A percentile compares a stretch with the other conserved stretches of the same genome.
These are phyloP conservation scores for Pelargonium citronellum DNA, from an alignment of 441 rosid species.

Conservation along the genomic window DNA sequence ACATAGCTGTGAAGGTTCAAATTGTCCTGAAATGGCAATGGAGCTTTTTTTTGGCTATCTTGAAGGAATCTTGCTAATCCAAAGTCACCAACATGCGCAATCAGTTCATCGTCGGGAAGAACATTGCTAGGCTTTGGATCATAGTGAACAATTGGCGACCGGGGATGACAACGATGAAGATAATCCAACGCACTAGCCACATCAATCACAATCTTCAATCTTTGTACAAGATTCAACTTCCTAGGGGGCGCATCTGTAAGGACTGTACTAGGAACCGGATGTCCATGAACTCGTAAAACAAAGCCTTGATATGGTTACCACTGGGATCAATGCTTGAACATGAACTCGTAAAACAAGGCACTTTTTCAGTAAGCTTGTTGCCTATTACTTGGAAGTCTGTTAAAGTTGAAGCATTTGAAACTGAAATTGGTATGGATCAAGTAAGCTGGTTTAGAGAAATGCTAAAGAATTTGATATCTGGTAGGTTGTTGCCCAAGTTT, in stretches of 20 bases:
- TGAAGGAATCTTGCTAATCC: neutral
- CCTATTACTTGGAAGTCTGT: fast-evolving
- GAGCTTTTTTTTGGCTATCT: too few species aligned
- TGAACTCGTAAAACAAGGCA: slow-evolving; percentile 11
- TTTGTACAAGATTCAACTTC: neutral
- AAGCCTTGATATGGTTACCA: slow-evolving; percentile 13
- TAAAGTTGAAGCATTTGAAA: slow-evolving; percentile 26
- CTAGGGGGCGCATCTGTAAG: fast-evolving
- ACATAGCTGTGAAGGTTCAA: too few species aligned
- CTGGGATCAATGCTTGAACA: slow-evolving; percentile 6
- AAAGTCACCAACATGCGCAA: too few species aligned
- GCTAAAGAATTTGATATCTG: slow-evolving; percentile 4
- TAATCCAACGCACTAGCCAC: neutral
- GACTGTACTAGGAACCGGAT: too few species aligned
- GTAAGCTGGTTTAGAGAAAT: neutral
- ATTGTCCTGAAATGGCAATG: too few species aligned
- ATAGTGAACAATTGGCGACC: neutral
- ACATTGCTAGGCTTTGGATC: neutral
- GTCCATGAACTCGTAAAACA: slow-evolving; percentile 13
- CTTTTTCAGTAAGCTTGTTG: slow-evolving; percentile 16
- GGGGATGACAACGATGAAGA: slow-evolving; percentile 6
- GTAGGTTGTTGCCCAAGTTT: slow-evolving; percentile 17
- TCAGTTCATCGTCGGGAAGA: too few species aligned
- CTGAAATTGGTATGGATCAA: slow-evolving; percentile 23
- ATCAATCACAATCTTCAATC: slow-evolving; percentile 3